Evolutionary conservation across 2,329 filamentous ascomycete species (phyloP), one percentile per base, ranked within the genome.

Genomic region (Colletotrichum sublineola): DNA sequence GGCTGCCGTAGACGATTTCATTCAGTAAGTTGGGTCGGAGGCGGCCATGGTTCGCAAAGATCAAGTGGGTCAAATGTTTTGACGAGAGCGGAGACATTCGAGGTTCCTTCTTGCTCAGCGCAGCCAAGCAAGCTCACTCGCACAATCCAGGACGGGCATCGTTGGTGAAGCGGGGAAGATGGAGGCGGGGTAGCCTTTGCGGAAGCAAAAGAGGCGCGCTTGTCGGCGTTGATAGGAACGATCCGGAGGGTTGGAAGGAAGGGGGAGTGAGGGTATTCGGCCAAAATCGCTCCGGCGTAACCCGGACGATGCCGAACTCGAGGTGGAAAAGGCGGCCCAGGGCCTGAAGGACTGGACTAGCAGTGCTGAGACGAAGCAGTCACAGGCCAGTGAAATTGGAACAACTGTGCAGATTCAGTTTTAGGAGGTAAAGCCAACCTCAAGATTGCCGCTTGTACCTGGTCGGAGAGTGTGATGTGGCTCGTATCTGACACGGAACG

Each of bases 281-380:
- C 24, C 24, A 65, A 68, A 42, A 14, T 60, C 24, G 62, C 44
- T 36, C 53, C 63, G 68, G 68, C 56, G 68, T 44, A 55, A 68
- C 68, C 68, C 68, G 68, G 68, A 56, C 38, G 20, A 61, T 46
- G 63, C 68, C 68, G 56, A 44, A 9, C 29, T 60, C 24, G 33
- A 50, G 50, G 50, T 40, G 60, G 42, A 24, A 20, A 24, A 31
- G 40, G 42, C 46, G 33, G 53, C 18, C 50, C 50, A 8, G 29
- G 33, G 8, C 50, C 12, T 31, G 50, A 53, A 12, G 20, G 36
- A n/a, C 14, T 24, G 38, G 14, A 4, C 7, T 60, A 24, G n/a
- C 38, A 31, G 20, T 52, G 9, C 24, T 24, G 24, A 24, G 24
- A 24, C 24, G 24, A 24, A 24, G 24, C 24, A 24, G 24, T 24